Conservation (phyloP, 2,329 filamentous ascomycete genomes). For the Xylaria sp. region DNA sequence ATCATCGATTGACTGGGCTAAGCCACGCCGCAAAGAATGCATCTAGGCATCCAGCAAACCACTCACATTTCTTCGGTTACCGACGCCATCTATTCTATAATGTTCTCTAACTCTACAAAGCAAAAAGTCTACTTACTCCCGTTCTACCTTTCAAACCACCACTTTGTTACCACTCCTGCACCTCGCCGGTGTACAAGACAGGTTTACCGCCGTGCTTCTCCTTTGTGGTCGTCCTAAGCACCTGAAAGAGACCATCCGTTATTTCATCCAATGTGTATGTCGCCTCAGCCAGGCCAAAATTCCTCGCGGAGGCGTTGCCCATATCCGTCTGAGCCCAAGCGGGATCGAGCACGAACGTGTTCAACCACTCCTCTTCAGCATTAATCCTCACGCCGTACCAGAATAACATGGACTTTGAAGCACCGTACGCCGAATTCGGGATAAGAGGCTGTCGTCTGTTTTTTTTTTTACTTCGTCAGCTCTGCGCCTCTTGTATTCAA, state of each 20-base stretch:
- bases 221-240: slow-evolving; percentile 27
- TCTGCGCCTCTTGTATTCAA: neutral
- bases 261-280: slow-evolving; percentile 45
- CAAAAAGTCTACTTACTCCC: neutral
- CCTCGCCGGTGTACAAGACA: slow-evolving; percentile 26
- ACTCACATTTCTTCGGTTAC: too few species aligned
- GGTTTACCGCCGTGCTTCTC: slow-evolving; percentile 29
- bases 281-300: slow-evolving; percentile 41
- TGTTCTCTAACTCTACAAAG: neutral
- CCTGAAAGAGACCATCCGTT: slow-evolving; percentile 40
- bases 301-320: slow-evolving; percentile 45
- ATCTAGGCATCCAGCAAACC: neutral
- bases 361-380: slow-evolving; percentile 43
- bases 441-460: slow-evolving; percentile 33
- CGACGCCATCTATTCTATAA: neutral
- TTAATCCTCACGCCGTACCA: slow-evolving; percentile 43
- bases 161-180: slow-evolving; percentile 14
- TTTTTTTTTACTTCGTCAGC: neutral
- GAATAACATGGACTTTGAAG: slow-evolving; percentile 47
- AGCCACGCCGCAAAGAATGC: neutral
- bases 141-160: neutral
- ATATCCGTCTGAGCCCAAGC: slow-evolving; percentile 50
- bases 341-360: slow-evolving; percentile 42
- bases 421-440: slow-evolving; percentile 49
- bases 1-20: neutral